Evolutionary conservation across 371 early-diverging fungal species (phyloP).

Genomic region (Mortierella sp.): DNA sequence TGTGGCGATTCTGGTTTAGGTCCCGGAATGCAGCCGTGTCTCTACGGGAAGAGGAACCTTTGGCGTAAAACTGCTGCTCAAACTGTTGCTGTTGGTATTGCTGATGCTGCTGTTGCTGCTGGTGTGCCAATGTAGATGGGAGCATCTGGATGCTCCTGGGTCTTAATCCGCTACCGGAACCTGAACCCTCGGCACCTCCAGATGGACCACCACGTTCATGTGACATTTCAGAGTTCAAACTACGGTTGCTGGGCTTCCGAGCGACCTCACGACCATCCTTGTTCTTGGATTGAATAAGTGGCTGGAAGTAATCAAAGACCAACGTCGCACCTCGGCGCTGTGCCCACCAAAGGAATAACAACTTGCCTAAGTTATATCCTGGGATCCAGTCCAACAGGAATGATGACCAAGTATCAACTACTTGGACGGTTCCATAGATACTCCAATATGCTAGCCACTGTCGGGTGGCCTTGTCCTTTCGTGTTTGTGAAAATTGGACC

Average conservation of each 20-base stretch:
- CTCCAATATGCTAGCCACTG: constrained; percentile 58
- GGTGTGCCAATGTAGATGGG: constrained; percentile 34
- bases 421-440: constrained; percentile 56
- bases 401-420: constrained; percentile 52
- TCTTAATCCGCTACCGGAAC: constrained; percentile 19
- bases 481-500: constrained; percentile 44
- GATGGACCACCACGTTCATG: constrained; percentile 28
- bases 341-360: constrained; percentile 56
- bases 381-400: constrained; percentile 56
- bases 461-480: constrained; percentile 55
- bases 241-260: constrained; percentile 40
- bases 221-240: constrained; percentile 40
- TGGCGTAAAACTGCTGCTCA: constrained; percentile 47
- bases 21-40: constrained; percentile 41
- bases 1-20: constrained; percentile 29
- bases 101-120: constrained; percentile 44
- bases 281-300: constrained; percentile 53
- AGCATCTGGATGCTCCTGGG: constrained; percentile 42
- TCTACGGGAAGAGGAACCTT: constrained; percentile 29
- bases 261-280: constrained; percentile 57
- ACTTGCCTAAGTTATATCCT: constrained; percentile 52
- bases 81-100: constrained; percentile 45
- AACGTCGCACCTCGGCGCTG: constrained; percentile 51
- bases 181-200: constrained; percentile 15
- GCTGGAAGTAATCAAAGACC: constrained; percentile 56